Conservation (phyloP, 2,329 filamentous ascomycete species). For the Colletotrichum theobromicola region DNA sequence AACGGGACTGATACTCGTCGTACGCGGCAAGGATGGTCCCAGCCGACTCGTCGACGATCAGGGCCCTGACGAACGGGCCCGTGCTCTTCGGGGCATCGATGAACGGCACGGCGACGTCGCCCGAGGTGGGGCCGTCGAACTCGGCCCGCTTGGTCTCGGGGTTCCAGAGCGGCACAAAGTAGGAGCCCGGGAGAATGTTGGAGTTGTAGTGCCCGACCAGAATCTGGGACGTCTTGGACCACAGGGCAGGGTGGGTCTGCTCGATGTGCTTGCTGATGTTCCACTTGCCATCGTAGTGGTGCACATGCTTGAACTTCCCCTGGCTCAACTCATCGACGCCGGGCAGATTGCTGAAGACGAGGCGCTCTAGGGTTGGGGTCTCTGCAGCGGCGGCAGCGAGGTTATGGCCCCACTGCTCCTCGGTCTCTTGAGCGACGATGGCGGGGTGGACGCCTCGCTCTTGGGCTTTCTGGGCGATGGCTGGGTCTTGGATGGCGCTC, state of each 20-base stretch:
- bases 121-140: neutral
- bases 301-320: neutral
- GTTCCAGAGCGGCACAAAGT: neutral
- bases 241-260: neutral
- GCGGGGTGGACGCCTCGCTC: conserved; percentile 10
- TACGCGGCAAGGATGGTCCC: conserved; percentile 50
- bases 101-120: conserved; percentile 23
- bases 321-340: neutral
- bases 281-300: conserved; percentile 7
- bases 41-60: conserved; percentile 43
- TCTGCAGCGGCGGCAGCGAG: conserved; percentile 57
- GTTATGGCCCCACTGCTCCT: conserved; percentile 57
- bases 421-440: conserved; percentile 48
- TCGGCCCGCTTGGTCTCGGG: neutral
- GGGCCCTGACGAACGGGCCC: conserved; percentile 47
- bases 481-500: conserved; percentile 50
- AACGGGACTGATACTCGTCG: conserved; percentile 39
- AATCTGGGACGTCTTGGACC: conserved; percentile 2
- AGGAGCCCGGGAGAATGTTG: neutral
- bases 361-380: neutral
- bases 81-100: conserved; percentile 42
- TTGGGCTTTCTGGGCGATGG: conserved; percentile 32
- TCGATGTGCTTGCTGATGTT: neutral
- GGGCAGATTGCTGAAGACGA: conserved; percentile 1
- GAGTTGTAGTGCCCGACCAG: neutral